A percentile compares a stretch with the other conserved stretches of the same genome.
Conservation (phyloP, 352 stramenopile species). For the Phytophthora hybrid region DNA sequence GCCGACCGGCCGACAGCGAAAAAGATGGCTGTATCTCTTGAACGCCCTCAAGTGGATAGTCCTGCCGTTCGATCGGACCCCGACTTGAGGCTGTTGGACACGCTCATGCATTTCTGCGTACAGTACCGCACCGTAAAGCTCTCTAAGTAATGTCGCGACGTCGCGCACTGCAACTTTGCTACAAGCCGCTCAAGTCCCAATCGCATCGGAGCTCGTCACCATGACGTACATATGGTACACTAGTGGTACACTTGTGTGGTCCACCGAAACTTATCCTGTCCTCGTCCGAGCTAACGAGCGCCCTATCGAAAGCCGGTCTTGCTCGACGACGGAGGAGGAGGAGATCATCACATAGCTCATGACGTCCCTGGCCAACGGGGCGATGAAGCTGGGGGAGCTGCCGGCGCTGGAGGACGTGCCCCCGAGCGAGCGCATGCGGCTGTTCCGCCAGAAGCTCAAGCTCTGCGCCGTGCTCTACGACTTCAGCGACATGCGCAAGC, state of each 20-base stretch:
- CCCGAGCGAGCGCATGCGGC: conserved; percentile 60
- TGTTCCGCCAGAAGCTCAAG: conserved; percentile 76
- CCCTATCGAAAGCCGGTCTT: conserved; percentile 20
- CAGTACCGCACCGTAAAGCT: not conserved
- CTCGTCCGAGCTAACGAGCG: too few relatives aligned
- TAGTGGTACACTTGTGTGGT: too few relatives aligned
- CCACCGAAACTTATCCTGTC: too few relatives aligned
- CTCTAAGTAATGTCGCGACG: conserved; percentile 16
- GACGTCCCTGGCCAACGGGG: conserved; percentile 30
- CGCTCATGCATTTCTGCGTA: not conserved
- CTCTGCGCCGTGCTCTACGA: conserved; percentile 69
- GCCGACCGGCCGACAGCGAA: not conserved
- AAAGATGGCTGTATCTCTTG: too few relatives aligned
- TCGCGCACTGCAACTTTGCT: conserved; percentile 4
- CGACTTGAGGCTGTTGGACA: conserved; percentile 8
- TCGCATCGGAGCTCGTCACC: not conserved
- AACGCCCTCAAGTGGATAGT: conserved; percentile 15
- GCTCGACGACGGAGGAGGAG: not conserved
- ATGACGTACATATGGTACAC: too few relatives aligned
- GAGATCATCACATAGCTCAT: conserved; percentile 23
- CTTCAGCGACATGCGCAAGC: conserved; percentile 65
- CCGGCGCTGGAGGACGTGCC: conserved; percentile 65
- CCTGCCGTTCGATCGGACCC: conserved; percentile 14
- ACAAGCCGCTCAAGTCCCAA: conserved; percentile 6
- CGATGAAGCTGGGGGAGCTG: conserved; percentile 60